Percentiles rank a stretch among this genome's conserved stretches.
These are phyloP conservation scores for Fragaria ananassa DNA, from an alignment of 306 rosid genomes.

Conservation along the genomic window DNA sequence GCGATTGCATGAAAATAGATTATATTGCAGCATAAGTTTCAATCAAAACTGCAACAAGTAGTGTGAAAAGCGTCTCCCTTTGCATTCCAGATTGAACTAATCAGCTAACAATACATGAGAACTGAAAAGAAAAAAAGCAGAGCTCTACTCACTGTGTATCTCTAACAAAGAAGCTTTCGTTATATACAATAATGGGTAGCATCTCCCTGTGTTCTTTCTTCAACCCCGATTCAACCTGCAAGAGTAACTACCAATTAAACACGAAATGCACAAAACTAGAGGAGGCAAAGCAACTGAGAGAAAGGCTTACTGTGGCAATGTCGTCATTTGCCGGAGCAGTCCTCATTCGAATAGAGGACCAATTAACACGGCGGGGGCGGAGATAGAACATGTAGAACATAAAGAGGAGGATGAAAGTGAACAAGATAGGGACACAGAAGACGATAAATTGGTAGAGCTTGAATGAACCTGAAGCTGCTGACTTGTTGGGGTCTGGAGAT, in stretches of 20 bases:
- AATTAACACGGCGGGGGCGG: constrained; percentile 59
- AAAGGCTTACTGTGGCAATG: constrained; percentile 49
- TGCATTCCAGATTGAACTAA: background rate
- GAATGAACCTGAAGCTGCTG: constrained; percentile 6
- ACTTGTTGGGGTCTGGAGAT: constrained; percentile 5
- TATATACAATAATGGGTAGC: constrained; percentile 75
- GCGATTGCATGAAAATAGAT: background rate
- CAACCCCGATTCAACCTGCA: constrained; percentile 57
- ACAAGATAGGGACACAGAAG: constrained; percentile 56
- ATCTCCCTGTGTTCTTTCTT: constrained; percentile 75
- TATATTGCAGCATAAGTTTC: background rate
- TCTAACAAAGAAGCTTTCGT: constrained; percentile 68
- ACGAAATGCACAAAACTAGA: background rate
- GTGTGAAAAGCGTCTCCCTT: background rate
- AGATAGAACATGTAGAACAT: constrained; percentile 72
- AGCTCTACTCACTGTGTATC: constrained; percentile 64
- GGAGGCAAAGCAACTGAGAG: no score
- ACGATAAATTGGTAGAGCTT: constrained; percentile 54
- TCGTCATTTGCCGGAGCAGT: no score
- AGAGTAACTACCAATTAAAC: background rate
- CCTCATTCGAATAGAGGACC: constrained; percentile 49
- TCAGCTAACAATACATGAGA: background rate
- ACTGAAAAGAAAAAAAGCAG: background rate
- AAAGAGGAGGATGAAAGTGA: constrained; percentile 62
- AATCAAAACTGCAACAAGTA: background rate